phyloP scores from a whole-genome alignment of 345 rosid species.

The Hibiscus tridactylites region DNA sequence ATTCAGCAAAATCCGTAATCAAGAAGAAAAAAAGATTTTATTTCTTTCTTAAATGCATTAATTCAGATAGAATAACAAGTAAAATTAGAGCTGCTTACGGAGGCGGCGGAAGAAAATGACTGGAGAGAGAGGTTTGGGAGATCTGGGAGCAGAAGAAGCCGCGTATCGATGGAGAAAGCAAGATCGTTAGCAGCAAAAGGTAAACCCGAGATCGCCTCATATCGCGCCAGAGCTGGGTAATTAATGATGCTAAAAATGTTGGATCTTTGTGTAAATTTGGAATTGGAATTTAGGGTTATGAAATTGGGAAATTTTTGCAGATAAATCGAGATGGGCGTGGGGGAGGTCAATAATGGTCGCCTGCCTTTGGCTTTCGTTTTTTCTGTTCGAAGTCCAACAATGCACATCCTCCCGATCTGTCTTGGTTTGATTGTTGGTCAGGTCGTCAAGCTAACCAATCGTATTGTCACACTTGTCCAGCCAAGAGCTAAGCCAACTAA shows the following conservation, averaged over 20 bases:
- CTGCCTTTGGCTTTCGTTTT: not conserved
- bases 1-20: conserved; percentile 1
- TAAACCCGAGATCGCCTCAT: conserved; percentile 44
- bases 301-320: not conserved
- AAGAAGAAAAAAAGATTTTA: not conserved
- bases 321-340: not conserved
- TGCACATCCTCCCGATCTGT: not conserved
- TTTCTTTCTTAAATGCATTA: not conserved
- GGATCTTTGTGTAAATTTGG: not conserved
- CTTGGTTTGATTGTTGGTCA: not conserved
- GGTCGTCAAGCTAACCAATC: not conserved
- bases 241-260: not conserved
- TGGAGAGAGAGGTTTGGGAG: conserved; percentile 28
- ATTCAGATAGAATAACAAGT: not conserved
- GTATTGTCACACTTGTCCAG: not conserved
- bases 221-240: not conserved
- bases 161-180: conserved; percentile 30
- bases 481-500: not conserved
- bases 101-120: conserved; percentile 29
- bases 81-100: conserved; percentile 27
- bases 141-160: conserved; percentile 28
- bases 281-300: conserved; percentile 2
- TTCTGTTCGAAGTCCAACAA: not conserved
- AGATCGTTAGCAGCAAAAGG: conserved; percentile 23
- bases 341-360: not conserved